Conservation (phyloP, 2,329 filamentous ascomycete genomes). For the Botrytis fragariae region DNA sequence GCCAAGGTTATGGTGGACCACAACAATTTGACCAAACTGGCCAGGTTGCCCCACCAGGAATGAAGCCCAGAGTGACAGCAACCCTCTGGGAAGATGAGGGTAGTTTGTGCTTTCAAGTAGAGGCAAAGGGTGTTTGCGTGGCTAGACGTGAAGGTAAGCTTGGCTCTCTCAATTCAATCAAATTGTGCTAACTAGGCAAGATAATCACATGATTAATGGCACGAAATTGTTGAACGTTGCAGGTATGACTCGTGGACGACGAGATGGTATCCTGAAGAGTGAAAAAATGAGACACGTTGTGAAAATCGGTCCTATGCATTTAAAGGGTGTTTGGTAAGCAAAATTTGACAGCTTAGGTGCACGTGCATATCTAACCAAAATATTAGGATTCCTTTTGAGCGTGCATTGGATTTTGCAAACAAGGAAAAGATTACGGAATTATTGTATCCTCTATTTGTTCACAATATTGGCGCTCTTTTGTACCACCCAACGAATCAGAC, state of each 20-base stretch:
- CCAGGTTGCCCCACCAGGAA: conserved; percentile 85
- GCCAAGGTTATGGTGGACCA: conserved; percentile 49
- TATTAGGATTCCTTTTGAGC: conserved; percentile 90
- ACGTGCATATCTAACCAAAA: conserved; percentile 25
- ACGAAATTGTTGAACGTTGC: conserved; percentile 96
- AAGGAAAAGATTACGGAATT: conserved; percentile 99
- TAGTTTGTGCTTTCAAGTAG: conserved; percentile 95
- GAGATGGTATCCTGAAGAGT: conserved; percentile 95
- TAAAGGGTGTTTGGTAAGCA: conserved; percentile 95
- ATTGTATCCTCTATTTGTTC: conserved; percentile 92
- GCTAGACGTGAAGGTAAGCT: conserved; percentile 81
- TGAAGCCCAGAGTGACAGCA: conserved; percentile 94
- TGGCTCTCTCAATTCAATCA: not conserved
- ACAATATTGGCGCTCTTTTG: conserved; percentile 90
- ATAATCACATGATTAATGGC: conserved; percentile 99
- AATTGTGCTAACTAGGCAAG: conserved; percentile 45
- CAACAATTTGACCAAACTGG: conserved; percentile 76
- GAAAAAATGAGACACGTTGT: conserved; percentile 96
- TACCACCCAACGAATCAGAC: conserved; percentile 91
- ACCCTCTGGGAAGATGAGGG: conserved; percentile 98
- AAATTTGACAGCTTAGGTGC: not conserved
- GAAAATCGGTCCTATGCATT: conserved; percentile 98
- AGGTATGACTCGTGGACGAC: conserved; percentile 92
- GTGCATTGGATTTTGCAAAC: conserved; percentile 97
- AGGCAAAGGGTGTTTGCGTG: conserved; percentile 93